phyloP scores from a whole-genome alignment of 768 basidiomycete species.

The Tylopilus rubrobrunneus region DNA sequence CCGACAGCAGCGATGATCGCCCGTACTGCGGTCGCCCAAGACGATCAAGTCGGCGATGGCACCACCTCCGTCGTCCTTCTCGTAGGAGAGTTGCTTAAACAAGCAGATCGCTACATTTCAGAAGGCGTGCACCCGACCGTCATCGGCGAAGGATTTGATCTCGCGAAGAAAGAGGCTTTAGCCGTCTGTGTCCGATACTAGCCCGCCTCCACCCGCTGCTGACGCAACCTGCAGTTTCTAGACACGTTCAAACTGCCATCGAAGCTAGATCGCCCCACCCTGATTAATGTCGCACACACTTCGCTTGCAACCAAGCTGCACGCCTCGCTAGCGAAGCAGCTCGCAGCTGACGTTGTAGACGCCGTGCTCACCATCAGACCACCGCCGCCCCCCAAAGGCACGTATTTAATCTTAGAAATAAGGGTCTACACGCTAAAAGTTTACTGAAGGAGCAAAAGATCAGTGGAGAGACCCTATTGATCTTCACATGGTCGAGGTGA shows the following conservation, averaged over 20 bases:
- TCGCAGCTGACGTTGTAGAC: constrained; percentile 92
- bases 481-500: constrained; percentile 98
- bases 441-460: constrained; percentile 50
- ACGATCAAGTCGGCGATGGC: constrained; percentile 98
- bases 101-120: constrained; percentile 95
- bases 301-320: constrained; percentile 94
- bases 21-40: constrained; percentile 95
- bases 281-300: constrained; percentile 93
- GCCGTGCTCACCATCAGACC: constrained; percentile 88
- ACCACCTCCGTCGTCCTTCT: constrained; percentile 96
- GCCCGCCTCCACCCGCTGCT: constrained; percentile 14
- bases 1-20: constrained; percentile 99
- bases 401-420: constrained; percentile 19
- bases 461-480: constrained; percentile 89
- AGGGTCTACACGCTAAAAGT: constrained; percentile 29
- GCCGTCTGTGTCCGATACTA: constrained; percentile 48
- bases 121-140: constrained; percentile 99
- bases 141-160: constrained; percentile 91
- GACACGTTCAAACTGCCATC: constrained; percentile 80
- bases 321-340: constrained; percentile 73
- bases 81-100: constrained; percentile 93
- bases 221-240: constrained; percentile 64
- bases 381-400: constrained; percentile 58
- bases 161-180: constrained; percentile 95
- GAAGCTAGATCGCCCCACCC: constrained; percentile 81